phyloP scores from a whole-genome alignment of 1,284 basidiomycete species.

The Abortiporus biennis region DNA sequence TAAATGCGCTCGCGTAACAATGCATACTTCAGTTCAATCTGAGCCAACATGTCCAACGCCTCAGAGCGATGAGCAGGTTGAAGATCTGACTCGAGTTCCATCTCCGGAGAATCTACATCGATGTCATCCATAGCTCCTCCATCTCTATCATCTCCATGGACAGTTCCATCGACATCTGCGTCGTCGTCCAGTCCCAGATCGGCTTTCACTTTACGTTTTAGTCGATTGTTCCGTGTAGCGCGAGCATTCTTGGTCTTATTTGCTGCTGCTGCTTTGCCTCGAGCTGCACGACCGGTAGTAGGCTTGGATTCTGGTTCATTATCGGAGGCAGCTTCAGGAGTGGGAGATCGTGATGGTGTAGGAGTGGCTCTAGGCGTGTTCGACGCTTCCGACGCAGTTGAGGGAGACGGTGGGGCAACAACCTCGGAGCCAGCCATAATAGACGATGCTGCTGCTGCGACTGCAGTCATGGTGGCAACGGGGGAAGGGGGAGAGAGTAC shows the following conservation, averaged over 20 bases:
- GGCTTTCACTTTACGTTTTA: constrained; percentile 20
- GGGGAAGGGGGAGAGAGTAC: constrained; percentile 27
- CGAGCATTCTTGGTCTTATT: constrained; percentile 14
- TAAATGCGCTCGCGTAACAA: constrained; percentile 68
- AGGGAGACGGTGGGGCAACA: constrained; percentile 31
- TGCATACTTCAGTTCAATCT: constrained; percentile 76
- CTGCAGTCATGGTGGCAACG: constrained; percentile 31
- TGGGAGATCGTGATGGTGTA: constrained; percentile 38
- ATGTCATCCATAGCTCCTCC: constrained; percentile 22
- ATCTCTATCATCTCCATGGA: constrained; percentile 34
- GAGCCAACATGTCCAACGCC: constrained; percentile 70
- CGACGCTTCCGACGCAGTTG: constrained; percentile 21
- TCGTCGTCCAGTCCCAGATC: constrained; percentile 31
- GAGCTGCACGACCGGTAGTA: constrained; percentile 17
- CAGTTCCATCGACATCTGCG: constrained; percentile 30
- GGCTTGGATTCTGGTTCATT: constrained; percentile 23
- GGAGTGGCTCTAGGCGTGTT: constrained; percentile 26
- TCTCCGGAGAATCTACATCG: constrained; percentile 34
- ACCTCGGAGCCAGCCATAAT: constrained; percentile 46
- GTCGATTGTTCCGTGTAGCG: constrained; percentile 13
- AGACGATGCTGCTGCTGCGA: constrained; percentile 37
- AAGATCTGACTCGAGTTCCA: constrained; percentile 25
- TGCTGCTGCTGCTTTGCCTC: constrained; percentile 15
- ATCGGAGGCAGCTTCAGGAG: constrained; percentile 29
- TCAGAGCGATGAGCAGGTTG: constrained; percentile 55